Base-by-base conservation (phyloP, 2,329 filamentous ascomycete species). In the Huntiella abstrusa region DNA sequence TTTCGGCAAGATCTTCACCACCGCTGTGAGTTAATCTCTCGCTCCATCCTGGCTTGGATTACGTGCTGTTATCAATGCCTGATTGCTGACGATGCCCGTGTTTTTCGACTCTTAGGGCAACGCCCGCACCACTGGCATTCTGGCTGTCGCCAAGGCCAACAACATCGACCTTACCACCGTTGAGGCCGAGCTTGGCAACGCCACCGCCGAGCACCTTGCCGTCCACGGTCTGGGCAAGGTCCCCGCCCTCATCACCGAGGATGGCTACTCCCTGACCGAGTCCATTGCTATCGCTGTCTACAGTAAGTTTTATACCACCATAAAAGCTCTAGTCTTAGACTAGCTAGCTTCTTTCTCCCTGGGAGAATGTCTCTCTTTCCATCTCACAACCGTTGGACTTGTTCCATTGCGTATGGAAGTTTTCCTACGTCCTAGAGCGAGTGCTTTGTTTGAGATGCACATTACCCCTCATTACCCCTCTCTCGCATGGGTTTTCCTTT, bases 1-100 rank as follows among this genome's bases (percentile, higher is more conserved):
- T 63, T 96, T 98, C 76, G 91, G 91, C 71, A 98, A 93, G 74
- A 77, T 98, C 62, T 96, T 91, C 77, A 83, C 81, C 64, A 77
- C 75, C 66, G 64, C 75, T 69, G 88, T 93, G 79, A 57, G 65
- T 49, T 13, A 33, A 43, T 52, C 48, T 54, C 51, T 50, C 15
- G 46, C 53, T 48, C 44, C 46, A 39, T 52, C 34, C 34, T 52
- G 51, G 49, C 51, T 53, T 50, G 49, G 33, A 44, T 45, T 49
- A 47, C 39, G 46, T 48, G 41, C 41, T 45, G 43, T 49, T 52
- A 41, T 45, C 28, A 35, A 34, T 34, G 33, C 19, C 42, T 53
- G 52, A 51, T 51, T 60, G 54, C 56, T 59, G 54, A 60, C 55
- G 42, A 51, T 54, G 48, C 52, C 48, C 54, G 47, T 50, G 45